Evolutionary conservation across 1,284 basidiomycete species (phyloP), one percentile per base, ranked within the genome.

Genomic region (Ceratobasidium sp.): DNA sequence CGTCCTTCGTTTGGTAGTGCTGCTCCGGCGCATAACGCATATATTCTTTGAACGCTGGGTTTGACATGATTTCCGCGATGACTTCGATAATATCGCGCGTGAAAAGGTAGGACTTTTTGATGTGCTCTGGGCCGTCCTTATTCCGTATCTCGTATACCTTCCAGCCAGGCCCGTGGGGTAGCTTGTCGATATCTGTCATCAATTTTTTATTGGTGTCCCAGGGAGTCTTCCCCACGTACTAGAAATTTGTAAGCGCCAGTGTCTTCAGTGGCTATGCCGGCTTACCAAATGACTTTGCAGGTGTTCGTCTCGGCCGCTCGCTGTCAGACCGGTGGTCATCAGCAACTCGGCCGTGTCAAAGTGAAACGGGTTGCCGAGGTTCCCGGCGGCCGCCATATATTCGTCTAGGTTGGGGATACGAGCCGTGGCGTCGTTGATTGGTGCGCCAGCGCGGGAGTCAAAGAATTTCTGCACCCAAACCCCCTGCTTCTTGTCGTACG

Each of bases 21-120:
- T 46, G 18, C n/a, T 42, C 33, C 26, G 79, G 80, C 10, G 18
- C 53, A 40, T 70, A 80, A 13, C 46, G 33, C 42, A 80, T 26
- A n/a, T 49, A 33, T 7, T 79, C 28, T 10, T 46, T 42, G 26
- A 80, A 79, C 9, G 44, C 33, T 13, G 68, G 67, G 40, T 80
- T 79, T 6, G 70, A 63, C 23, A 80, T 26, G 1, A 80, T 67
- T 18, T 58, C 69, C 3, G 15, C n/a, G n/a, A 56, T 20, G 40
- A 71, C 51, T 15, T 71, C 55, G 15, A 71, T n/a, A 18, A 71
- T 71, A 23, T 71, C n/a, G 15, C 55, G 69, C 1, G 28, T 55
- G 55, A 71, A 71, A 10, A 71, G 55, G 55, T 71, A 71, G 6
- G 49, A 51, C 9, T 26, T 44, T n/a, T 28, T 44, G 18, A 33